A percentile compares a stretch with the other conserved stretches of the same genome.
phyloP scores from a whole-genome alignment of 2,329 filamentous ascomycete genomes.

The Fusarium pseudocircinatum region DNA sequence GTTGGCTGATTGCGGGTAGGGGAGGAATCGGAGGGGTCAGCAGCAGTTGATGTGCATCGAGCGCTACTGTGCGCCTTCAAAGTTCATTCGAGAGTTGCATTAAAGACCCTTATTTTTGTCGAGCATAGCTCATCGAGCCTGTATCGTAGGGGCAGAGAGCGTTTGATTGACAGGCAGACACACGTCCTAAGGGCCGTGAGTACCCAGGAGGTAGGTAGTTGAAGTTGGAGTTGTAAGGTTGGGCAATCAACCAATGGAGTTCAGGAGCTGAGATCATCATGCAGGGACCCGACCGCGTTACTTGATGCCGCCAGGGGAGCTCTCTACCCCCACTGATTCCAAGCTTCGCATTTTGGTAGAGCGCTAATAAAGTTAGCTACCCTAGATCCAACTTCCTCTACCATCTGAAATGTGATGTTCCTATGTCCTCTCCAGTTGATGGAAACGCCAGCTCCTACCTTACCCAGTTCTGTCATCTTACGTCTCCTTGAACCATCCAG shows the following conservation, averaged over 20 bases:
- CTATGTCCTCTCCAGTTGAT: background rate
- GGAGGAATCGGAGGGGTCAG: conserved; percentile 9
- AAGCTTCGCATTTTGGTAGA: background rate
- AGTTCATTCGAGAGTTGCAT: background rate
- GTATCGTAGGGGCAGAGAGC: background rate
- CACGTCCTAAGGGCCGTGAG: background rate
- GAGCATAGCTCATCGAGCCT: background rate
- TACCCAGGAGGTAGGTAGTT: background rate
- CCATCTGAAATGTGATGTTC: background rate
- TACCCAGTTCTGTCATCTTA: background rate
- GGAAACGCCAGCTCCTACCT: background rate
- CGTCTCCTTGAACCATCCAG: too few relatives aligned
- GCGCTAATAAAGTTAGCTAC: background rate
- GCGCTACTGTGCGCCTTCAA: background rate
- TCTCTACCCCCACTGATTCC: conserved; percentile 19
- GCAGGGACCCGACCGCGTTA: conserved; percentile 11
- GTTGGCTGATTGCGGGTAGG: background rate
- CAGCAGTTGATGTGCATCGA: conserved; percentile 23
- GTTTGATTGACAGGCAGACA: background rate
- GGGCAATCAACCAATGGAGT: conserved; percentile 10
- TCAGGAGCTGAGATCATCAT: conserved; percentile 17
- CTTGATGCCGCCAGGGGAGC: background rate
- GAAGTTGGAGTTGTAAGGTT: conserved; percentile 9
- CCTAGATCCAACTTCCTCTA: background rate
- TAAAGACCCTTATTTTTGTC: background rate